Evolutionary conservation across 345 rosid genomes (phyloP), one percentile per base, ranked within the genome.

Genomic region (Hirschfeldia incana): DNA sequence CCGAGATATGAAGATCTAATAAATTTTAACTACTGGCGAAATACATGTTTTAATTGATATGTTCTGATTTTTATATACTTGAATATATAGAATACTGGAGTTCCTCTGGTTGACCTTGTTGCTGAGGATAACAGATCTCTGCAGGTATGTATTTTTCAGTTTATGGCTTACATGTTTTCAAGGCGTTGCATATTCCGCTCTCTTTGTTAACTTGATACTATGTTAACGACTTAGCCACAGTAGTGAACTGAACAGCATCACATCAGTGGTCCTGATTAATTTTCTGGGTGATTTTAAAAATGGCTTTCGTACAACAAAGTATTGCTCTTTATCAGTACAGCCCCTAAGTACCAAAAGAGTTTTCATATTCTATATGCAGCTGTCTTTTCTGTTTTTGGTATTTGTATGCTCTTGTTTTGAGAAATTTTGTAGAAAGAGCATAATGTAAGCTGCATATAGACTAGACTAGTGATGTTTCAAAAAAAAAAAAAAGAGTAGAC

Each of bases 71-170:
- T 21, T 21, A 21, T 21, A 61, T 81, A 76, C 63, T 72, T 81
- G 70, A 5, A 67, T 73, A 73, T 81, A 67, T 53, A 81, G 84
- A 77, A 72, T 62, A 51, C 74, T 77, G 84, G 81, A 34, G 78
- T 72, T 59, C 80, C 84, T 61, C 74, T 81, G 37, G 61, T 77
- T 69, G 78, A 73, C 67, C 42, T 77, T 16, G 30, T 68, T 62
- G 78, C 61, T 60, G 81, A 28, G 59, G 81, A 81, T 9, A 76
- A 33, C 75, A 76, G 58, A 59, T 76, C 81, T 67, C 77, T 77
- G 55, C 84, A 81, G 84, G 84, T 81, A 81, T 53, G 80, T 73
- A 28, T 76, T 58, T 21, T 4, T 66, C 64, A 59, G 80, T 21
- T 57, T 51, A 65, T 58, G 34, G 70, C 69, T 66, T 42, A 61